A percentile compares a stretch with the other conserved stretches of the same genome.
phyloP scores from a whole-genome alignment of 805 yeast genomes.

The Henningerozyma blattae region DNA sequence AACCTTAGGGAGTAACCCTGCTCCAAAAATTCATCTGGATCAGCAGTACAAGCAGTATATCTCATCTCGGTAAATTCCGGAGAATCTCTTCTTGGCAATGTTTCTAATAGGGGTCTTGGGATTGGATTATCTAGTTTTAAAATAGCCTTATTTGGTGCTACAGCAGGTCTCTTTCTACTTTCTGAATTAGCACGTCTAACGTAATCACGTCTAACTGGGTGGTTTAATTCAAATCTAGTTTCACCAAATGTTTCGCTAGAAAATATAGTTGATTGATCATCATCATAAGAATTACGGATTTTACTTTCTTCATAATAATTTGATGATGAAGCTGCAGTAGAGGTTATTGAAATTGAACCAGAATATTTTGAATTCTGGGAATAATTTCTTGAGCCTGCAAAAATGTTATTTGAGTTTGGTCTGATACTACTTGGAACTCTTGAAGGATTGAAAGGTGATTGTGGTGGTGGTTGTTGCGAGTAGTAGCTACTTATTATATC shows the following conservation, averaged over 20 bases:
- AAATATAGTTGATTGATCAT: slow-evolving; percentile 20
- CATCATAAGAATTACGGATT: slow-evolving; percentile 45
- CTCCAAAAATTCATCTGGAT: slow-evolving; percentile 71
- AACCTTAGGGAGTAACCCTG: slow-evolving; percentile 82
- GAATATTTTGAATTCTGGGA: slow-evolving; percentile 12
- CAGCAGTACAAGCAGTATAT: slow-evolving; percentile 92
- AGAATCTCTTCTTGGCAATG: slow-evolving; percentile 74
- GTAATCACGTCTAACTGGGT: slow-evolving; percentile 24
- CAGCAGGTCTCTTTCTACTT: slow-evolving; percentile 49
- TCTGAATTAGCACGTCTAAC: slow-evolving; percentile 49
- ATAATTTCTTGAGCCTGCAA: slow-evolving; percentile 6
- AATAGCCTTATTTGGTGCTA: slow-evolving; percentile 35
- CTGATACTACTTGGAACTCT: not conserved
- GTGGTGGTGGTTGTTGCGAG: slow-evolving; percentile 5
- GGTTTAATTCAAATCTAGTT: slow-evolving; percentile 26
- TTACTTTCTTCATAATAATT: slow-evolving; percentile 19
- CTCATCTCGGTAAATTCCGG: slow-evolving; percentile 95
- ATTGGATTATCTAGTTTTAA: slow-evolving; percentile 88
- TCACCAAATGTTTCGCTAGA: slow-evolving; percentile 25
- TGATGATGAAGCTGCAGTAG: slow-evolving; percentile 17
- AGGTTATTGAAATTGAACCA: slow-evolving; percentile 11
- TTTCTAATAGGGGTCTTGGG: slow-evolving; percentile 76
- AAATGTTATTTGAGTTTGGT: slow-evolving; percentile 1
- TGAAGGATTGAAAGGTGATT: not conserved
- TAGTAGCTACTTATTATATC: slow-evolving; percentile 12